Evolutionary conservation across 2,329 filamentous ascomycete species (phyloP), one percentile per base, ranked within the genome.

Genomic region (Penicillium janthinellum): DNA sequence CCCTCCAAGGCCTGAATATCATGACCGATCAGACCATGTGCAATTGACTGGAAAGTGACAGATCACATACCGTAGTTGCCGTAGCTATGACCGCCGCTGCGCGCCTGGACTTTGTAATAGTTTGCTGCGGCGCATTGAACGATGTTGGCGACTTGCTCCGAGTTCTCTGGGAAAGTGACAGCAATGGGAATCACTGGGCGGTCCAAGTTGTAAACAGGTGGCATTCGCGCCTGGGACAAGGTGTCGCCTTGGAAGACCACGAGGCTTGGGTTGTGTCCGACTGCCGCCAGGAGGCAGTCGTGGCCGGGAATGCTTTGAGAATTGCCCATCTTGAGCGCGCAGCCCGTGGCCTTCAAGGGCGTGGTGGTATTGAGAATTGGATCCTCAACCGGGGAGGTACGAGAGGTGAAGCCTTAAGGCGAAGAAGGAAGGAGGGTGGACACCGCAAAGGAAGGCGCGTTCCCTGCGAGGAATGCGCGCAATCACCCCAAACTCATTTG

Each of bases 31-130:
- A 52, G 44, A 41, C 42, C 2, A 34, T 39, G 49, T 37, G 41
- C n/a, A 12, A 17, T 15, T 28, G n/a, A 25, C 35, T 49, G 11
- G 5, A 7, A 2, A 15, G 11, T 11, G 11, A n/a, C 12, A 6
- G 28, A 7, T 47, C 25, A 50, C 11, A 73, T 73, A 60, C 81
- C 80, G 56, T 79, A 82, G 41, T 82, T 83, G 0, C 56, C 67
- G 55, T 68, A 69, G 54, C 67, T 69, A 49, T 69, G 67, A 15
- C 67, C 67, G 12, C 67, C 67, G 44, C 67, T 69, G 25, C 59
- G 59, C 25, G 64, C 60, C 31, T 69, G 67, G 11, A 69, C 66
- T 28, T 60, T 63, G 49, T 66, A 60, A n/a, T 58, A 42, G 20
- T 60, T 22, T 3, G 39, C 35, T 8, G 57, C 63, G 1, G 67